These are phyloP conservation scores for Leonotis leonurus DNA, from an alignment of 257 asterid genomes.

Conservation along the genomic window DNA sequence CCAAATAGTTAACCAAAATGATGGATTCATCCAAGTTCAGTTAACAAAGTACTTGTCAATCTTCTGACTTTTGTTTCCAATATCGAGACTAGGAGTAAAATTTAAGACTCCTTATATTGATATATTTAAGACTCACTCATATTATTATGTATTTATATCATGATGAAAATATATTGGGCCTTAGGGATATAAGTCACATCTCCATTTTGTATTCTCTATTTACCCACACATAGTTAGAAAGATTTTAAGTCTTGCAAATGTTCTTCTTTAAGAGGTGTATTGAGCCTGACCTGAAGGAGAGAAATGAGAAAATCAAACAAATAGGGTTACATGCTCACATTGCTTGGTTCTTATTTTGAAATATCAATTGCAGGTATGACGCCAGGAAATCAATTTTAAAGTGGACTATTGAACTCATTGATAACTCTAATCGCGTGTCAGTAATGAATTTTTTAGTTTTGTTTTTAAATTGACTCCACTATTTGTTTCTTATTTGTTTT, in stretches of 20 bases:
- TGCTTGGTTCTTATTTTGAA: background rate
- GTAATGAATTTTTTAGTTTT: constrained; percentile 11
- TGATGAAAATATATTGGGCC: constrained; percentile 73
- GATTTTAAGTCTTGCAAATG: background rate
- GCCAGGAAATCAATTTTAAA: constrained; percentile 74
- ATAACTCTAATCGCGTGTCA: constrained; percentile 87
- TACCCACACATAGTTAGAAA: background rate
- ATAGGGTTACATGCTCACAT: too few relatives aligned
- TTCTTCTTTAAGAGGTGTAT: background rate
- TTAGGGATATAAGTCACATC: constrained; percentile 66
- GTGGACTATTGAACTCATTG: constrained; percentile 85
- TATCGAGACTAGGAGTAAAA: constrained; percentile 76
- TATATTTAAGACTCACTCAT: constrained; percentile 86
- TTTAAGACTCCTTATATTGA: too few relatives aligned
- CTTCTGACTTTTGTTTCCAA: constrained; percentile 34
- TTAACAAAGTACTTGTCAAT: constrained; percentile 31
- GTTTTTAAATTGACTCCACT: background rate
- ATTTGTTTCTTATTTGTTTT: constrained; percentile 3
- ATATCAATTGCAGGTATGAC: constrained; percentile 54
- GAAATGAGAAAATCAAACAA: too few relatives aligned
- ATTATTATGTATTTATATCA: constrained; percentile 75
- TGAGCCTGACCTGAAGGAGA: background rate
- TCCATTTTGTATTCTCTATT: constrained; percentile 54
- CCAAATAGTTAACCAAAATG: constrained; percentile 77
- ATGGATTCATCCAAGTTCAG: constrained; percentile 92